phyloP scores from a whole-genome alignment of 139 green algal genomes.

The Chlorella sp. region DNA sequence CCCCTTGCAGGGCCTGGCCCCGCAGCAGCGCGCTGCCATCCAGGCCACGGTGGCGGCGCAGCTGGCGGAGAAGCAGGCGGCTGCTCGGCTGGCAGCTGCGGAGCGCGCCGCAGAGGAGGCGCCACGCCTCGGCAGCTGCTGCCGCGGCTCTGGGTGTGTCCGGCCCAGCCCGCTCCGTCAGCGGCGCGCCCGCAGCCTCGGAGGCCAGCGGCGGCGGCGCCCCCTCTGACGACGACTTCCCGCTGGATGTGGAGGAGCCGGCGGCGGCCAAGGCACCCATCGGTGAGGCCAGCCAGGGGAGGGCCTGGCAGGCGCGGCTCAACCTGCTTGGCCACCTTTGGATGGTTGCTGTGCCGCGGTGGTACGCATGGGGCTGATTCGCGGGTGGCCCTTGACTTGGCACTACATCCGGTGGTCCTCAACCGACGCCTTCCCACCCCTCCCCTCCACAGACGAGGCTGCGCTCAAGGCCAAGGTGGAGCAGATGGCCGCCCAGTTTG shows the following conservation, averaged over 20 bases:
- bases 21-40: background rate
- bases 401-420: background rate
- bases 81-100: background rate
- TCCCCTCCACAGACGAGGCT: constrained; percentile 22
- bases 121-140: background rate
- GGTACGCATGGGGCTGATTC: too few species aligned
- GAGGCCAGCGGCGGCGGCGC: background rate
- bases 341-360: background rate
- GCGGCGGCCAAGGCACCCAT: background rate
- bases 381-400: background rate
- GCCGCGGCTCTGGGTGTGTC: background rate
- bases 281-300: too few species aligned
- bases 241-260: constrained; percentile 21
- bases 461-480: constrained; percentile 23
- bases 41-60: constrained; percentile 1
- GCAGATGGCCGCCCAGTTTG: constrained; percentile 34
- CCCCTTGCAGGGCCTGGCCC: background rate
- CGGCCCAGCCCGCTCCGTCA: background rate
- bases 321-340: background rate
- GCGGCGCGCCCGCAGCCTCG: background rate
- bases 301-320: too few species aligned
- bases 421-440: background rate
- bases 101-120: background rate
- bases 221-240: constrained; percentile 16
- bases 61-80: constrained; percentile 5